Evolutionary conservation across 1,284 basidiomycete species (phyloP).

Genomic region (Microbotryum silenes-acaulis): DNA sequence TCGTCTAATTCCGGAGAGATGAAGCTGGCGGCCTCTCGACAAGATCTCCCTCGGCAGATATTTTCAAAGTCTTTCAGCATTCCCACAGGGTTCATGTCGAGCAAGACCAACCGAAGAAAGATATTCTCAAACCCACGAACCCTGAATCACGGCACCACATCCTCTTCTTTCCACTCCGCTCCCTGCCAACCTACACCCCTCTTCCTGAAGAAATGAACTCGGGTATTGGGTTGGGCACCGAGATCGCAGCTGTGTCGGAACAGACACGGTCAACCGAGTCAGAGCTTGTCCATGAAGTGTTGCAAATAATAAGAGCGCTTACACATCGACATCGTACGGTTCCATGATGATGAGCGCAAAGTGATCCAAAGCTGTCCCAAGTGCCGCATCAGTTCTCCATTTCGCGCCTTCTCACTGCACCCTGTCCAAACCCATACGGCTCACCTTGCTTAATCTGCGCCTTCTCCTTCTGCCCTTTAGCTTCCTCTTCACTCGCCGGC

Average conservation of each 20-base stretch:
- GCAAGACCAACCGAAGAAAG: no score
- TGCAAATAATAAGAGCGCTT: slow-evolving; percentile 4
- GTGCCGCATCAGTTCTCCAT: no score
- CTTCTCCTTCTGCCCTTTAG: slow-evolving; percentile 30
- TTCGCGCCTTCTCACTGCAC: neutral
- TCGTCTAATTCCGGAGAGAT: no score
- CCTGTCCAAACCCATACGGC: slow-evolving; percentile 7
- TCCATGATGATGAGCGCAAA: slow-evolving; percentile 40
- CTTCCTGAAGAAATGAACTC: slow-evolving; percentile 35
- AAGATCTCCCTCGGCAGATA: no score
- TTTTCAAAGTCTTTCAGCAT: no score
- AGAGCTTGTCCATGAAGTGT: neutral
- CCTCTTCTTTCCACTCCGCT: slow-evolving; percentile 34
- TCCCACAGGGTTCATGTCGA: no score
- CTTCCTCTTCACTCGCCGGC: slow-evolving; percentile 33
- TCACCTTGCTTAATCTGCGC: slow-evolving; percentile 24
- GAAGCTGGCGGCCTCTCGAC: no score
- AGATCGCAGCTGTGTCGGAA: slow-evolving; percentile 28
- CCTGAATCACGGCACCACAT: slow-evolving; percentile 35
- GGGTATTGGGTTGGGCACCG: slow-evolving; percentile 34
- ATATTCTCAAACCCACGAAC: neutral
- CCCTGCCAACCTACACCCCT: slow-evolving; percentile 2
- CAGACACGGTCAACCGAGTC: neutral
- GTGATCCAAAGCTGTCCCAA: slow-evolving; percentile 14
- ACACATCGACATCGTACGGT: slow-evolving; percentile 39